A percentile compares a stretch with the other conserved stretches of the same genome.
phyloP scores from a whole-genome alignment of 441 rosid genomes.

The Rhodomyrtus psidioides region DNA sequence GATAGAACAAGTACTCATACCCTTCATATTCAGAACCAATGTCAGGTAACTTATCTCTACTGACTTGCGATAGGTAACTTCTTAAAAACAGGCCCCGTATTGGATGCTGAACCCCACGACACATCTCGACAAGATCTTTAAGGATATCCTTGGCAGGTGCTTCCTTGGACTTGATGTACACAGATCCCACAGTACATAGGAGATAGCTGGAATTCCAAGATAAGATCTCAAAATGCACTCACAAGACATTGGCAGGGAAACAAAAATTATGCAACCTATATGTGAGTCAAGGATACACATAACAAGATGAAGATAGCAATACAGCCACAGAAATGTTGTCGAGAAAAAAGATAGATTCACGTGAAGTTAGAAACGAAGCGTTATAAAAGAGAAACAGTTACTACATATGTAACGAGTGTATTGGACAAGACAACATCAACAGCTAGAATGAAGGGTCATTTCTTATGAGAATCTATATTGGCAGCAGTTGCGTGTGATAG shows the following conservation, averaged over 20 bases:
- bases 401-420: not conserved
- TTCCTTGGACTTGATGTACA: conserved; percentile 75
- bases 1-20: conserved; percentile 24
- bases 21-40: conserved; percentile 68
- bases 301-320: not conserved
- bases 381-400: not conserved
- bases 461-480: not conserved
- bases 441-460: not conserved
- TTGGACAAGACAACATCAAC: not conserved
- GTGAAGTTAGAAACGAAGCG: not conserved
- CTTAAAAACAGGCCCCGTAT: conserved; percentile 79
- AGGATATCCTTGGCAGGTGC: conserved; percentile 77
- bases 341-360: not conserved
- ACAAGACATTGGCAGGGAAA: not conserved
- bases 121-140: conserved; percentile 88
- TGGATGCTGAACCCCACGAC: conserved; percentile 87
- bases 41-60: conserved; percentile 80
- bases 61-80: conserved; percentile 87
- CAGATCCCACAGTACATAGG: conserved; percentile 91
- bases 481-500: not conserved
- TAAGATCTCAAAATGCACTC: not conserved
- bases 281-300: not conserved
- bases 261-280: not conserved
- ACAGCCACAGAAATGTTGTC: not conserved
- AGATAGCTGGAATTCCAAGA: conserved; percentile 55